Percentiles rank a stretch among this genome's conserved stretches.
Conservation (phyloP, 495 filamentous ascomycete genomes). For the Penicillium steckii region DNA sequence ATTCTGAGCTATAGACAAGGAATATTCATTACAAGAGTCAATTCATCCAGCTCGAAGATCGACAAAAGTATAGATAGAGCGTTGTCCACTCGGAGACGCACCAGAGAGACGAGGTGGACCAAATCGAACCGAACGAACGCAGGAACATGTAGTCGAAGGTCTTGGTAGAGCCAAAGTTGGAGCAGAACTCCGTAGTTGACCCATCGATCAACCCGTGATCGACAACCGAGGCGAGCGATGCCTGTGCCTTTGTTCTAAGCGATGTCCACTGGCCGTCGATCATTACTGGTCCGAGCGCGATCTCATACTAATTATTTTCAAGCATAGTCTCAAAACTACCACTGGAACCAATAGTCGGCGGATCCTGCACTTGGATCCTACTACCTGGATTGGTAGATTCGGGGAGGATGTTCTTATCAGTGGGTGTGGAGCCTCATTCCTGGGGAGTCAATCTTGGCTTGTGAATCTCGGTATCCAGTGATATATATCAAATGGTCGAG, state of each 20-base stretch:
- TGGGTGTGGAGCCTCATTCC: slow-evolving; percentile 15
- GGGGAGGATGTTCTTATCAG: slow-evolving; percentile 20
- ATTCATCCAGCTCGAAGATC: slow-evolving; percentile 3
- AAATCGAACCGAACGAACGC: neutral
- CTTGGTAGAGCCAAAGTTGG: neutral
- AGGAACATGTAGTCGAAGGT: slow-evolving; percentile 11
- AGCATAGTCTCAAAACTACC: slow-evolving; percentile 2
- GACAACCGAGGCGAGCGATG: neutral
- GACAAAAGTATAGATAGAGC: slow-evolving; percentile 19
- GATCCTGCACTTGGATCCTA: slow-evolving; percentile 4
- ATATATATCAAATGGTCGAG: slow-evolving; percentile 4
- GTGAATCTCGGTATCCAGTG: slow-evolving; percentile 3
- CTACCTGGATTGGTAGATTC: slow-evolving; percentile 6
- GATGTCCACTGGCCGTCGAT: slow-evolving; percentile 22
- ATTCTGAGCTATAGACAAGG: slow-evolving; percentile 7
- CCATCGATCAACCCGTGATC: neutral
- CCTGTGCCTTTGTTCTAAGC: slow-evolving; percentile 11
- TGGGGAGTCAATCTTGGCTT: slow-evolving; percentile 1
- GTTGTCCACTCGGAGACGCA: neutral
- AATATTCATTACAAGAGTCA: neutral
- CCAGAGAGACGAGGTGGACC: neutral
- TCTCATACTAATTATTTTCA: neutral
- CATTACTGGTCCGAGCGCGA: slow-evolving; percentile 6
- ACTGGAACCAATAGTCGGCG: slow-evolving; percentile 8
- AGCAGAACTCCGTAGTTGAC: no score